Evolutionary conservation across 2,329 filamentous ascomycete genomes (phyloP).

Genomic region (Ceratocystis smalleyi): DNA sequence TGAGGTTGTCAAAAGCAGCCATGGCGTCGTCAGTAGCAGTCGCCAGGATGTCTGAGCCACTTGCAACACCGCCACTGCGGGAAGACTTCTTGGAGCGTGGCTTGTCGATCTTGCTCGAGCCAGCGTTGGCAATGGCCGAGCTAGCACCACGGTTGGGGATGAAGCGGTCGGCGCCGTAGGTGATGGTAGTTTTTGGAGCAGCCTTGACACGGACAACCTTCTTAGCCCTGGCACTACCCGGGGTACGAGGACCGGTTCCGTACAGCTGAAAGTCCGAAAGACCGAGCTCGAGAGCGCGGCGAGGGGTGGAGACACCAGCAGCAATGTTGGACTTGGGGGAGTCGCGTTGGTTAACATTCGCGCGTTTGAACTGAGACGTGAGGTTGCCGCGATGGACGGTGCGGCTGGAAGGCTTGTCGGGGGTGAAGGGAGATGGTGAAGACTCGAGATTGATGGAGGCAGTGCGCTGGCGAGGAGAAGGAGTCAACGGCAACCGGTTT

Average conservation of each 20-base stretch:
- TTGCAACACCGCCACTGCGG: conserved; percentile 40
- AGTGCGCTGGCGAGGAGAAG: conserved; percentile 58
- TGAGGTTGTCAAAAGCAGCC: conserved; percentile 64
- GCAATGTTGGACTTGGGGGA: conserved; percentile 97
- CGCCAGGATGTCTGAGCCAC: conserved; percentile 52
- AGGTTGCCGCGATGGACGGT: conserved; percentile 71
- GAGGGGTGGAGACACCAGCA: conserved; percentile 55
- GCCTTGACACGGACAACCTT: conserved; percentile 42
- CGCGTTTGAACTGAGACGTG: conserved; percentile 61
- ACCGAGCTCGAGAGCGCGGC: conserved; percentile 70
- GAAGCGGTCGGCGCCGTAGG: conserved; percentile 77
- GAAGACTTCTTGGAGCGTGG: conserved; percentile 57
- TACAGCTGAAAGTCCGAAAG: conserved; percentile 86
- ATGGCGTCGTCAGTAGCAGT: conserved; percentile 67
- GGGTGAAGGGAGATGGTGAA: conserved; percentile 73
- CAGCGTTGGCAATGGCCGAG: conserved; percentile 69
- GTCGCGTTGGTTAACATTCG: conserved; percentile 53
- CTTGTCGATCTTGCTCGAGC: conserved; percentile 69
- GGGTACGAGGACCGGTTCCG: conserved; percentile 58
- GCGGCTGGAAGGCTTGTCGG: conserved; percentile 46
- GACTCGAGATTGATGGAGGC: conserved; percentile 40
- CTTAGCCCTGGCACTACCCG: conserved; percentile 40
- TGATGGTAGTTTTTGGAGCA: conserved; percentile 60
- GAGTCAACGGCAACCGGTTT: conserved; percentile 85
- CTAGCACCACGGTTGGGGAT: conserved; percentile 87